Conservation (phyloP, 495 filamentous ascomycete genomes). For the Ramalina intermedia region DNA sequence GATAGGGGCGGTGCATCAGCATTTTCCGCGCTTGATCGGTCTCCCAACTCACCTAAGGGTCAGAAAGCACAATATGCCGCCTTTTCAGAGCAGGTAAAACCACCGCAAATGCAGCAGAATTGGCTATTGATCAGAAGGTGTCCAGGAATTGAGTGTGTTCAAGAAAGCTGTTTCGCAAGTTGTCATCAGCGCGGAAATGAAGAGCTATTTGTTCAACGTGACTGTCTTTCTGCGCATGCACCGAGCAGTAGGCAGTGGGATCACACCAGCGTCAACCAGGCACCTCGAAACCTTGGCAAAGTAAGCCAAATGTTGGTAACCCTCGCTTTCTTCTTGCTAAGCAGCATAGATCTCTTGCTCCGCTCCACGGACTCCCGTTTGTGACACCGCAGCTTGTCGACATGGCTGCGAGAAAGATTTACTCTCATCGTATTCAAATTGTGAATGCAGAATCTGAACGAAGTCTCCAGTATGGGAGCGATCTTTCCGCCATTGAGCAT, state of each 20-base stretch:
- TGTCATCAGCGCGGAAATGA: slow-evolving; percentile 48
- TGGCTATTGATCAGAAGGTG: background rate
- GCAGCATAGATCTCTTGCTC: slow-evolving; percentile 46
- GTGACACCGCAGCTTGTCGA: slow-evolving; percentile 72
- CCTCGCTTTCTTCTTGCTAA: background rate
- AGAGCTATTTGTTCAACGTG: slow-evolving; percentile 73
- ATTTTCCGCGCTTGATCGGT: slow-evolving; percentile 32
- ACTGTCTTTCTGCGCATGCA: slow-evolving; percentile 73
- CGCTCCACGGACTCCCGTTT: slow-evolving; percentile 66
- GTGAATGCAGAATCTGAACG: slow-evolving; percentile 56
- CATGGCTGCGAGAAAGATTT: slow-evolving; percentile 79
- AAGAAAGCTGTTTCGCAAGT: slow-evolving; percentile 24
- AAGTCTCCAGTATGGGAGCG: slow-evolving; percentile 88
- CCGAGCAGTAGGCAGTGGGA: slow-evolving; percentile 63
- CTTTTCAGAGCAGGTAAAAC: too few species aligned
- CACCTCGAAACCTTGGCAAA: slow-evolving; percentile 55
- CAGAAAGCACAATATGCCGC: too few species aligned
- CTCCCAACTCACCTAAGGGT: background rate
- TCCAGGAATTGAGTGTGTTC: slow-evolving; percentile 30
- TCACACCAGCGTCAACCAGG: slow-evolving; percentile 60
- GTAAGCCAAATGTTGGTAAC: slow-evolving; percentile 23
- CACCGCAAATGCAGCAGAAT: too few species aligned
- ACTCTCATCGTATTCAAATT: slow-evolving; percentile 67
- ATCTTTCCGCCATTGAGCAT: slow-evolving; percentile 47
- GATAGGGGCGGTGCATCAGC: slow-evolving; percentile 30